phyloP scores from a whole-genome alignment of 176 grass and related monocot species.

The Dendrocalamus sinicus region DNA sequence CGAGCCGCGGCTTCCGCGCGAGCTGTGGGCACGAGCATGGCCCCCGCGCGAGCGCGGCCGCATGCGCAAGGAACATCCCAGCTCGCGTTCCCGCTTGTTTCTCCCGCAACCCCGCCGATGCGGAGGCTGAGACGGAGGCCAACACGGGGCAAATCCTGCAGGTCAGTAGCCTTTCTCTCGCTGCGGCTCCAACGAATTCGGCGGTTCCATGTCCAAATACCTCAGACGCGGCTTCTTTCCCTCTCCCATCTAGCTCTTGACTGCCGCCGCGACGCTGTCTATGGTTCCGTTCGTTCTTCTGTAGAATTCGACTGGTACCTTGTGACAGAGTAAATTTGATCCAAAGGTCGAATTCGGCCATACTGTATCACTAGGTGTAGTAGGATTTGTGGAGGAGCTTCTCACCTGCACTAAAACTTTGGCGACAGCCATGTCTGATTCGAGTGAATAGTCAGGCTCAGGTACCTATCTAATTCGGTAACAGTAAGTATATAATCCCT shows the following conservation, averaged over 20 bases:
- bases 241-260: background rate
- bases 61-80: background rate
- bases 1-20: background rate
- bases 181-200: too few relatives aligned
- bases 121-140: background rate
- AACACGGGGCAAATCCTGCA: background rate
- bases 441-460: too few relatives aligned
- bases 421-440: too few relatives aligned
- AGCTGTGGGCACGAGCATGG: background rate
- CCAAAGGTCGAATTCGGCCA: too few relatives aligned
- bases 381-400: too few relatives aligned
- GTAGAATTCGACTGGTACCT: too few relatives aligned
- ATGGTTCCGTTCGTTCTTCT: too few relatives aligned
- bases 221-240: background rate
- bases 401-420: too few relatives aligned
- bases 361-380: too few relatives aligned
- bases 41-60: background rate
- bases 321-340: too few relatives aligned
- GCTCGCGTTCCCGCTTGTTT: background rate
- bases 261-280: background rate
- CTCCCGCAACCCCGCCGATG: conserved; percentile 15
- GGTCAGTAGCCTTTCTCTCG: conserved; percentile 22
- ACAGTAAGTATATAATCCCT: background rate
- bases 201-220: background rate
- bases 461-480: too few relatives aligned